Conservation (phyloP, 2,329 filamentous ascomycete genomes). For the Bretziella fagacearum region DNA sequence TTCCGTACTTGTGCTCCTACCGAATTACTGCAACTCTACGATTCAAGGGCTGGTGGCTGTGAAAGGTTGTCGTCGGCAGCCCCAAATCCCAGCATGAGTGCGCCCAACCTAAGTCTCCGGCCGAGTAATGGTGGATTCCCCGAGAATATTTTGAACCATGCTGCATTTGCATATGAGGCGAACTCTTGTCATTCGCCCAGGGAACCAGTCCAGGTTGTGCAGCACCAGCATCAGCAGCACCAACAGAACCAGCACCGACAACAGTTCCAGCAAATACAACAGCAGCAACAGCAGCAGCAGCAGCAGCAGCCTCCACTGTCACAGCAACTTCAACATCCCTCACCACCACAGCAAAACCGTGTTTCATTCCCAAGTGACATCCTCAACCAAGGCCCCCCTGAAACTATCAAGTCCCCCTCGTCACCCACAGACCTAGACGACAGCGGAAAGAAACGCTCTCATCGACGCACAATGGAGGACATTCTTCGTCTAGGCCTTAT, state of each 20-base stretch:
- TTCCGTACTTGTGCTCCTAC: constrained; percentile 49
- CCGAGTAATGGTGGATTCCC: neutral
- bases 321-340: too few species aligned
- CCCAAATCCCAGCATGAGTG: neutral
- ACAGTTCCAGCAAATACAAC: constrained; percentile 6
- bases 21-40: constrained; percentile 28
- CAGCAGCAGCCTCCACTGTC: too few species aligned
- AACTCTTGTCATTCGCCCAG: neutral
- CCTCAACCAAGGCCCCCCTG: constrained; percentile 18
- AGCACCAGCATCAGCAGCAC: neutral
- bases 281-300: too few species aligned
- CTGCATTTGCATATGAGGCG: constrained; percentile 3
- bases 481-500: constrained; percentile 41
- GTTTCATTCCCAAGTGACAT: constrained; percentile 10
- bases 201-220: neutral
- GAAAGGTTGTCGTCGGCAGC: neutral
- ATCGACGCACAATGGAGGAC: constrained; percentile 39
- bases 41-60: neutral
- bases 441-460: constrained; percentile 33
- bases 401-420: constrained; percentile 7
- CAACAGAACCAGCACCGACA: too few species aligned
- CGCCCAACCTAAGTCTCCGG: neutral
- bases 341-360: constrained; percentile 4
- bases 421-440: constrained; percentile 19
- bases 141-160: constrained; percentile 11